A percentile compares a stretch with the other conserved stretches of the same genome.
These are phyloP conservation scores for Termitomyces sp. DNA, from an alignment of 768 basidiomycete species.

Conservation along the genomic window DNA sequence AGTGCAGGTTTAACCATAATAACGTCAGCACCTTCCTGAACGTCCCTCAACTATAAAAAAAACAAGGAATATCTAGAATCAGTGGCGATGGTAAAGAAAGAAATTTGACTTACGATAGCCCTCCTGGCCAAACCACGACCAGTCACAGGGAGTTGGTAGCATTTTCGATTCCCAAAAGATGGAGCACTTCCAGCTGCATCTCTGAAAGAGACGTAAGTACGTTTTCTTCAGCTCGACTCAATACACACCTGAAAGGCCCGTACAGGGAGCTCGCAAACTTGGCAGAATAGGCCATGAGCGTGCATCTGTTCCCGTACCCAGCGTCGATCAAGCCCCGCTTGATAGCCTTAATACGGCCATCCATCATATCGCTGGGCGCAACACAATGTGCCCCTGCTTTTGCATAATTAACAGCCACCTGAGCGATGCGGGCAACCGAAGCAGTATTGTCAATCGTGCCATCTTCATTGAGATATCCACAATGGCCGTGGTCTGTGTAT, in stretches of 20 bases:
- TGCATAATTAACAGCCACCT: conserved; percentile 92
- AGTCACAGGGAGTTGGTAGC: conserved; percentile 92
- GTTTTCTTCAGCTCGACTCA: neutral
- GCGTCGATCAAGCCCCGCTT: conserved; percentile 82
- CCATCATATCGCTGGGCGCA: conserved; percentile 99
- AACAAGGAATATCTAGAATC: conserved; percentile 1
- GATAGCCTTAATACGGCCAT: conserved; percentile 88
- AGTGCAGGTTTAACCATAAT: conserved; percentile 98
- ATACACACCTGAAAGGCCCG: conserved; percentile 84
- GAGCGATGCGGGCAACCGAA: conserved; percentile 84
- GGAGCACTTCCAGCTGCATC: conserved; percentile 98
- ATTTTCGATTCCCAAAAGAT: conserved; percentile 93
- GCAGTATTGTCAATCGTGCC: conserved; percentile 75
- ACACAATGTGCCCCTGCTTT: conserved; percentile 97
- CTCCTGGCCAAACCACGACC: conserved; percentile 89
- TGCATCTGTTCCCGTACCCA: conserved; percentile 84
- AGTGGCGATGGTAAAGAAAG: neutral
- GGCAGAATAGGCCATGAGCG: conserved; percentile 95
- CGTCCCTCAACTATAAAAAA: conserved; percentile 72
- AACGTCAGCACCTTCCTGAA: conserved; percentile 91
- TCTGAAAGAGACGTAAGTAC: conserved; percentile 38
- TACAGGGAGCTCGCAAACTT: conserved; percentile 96
- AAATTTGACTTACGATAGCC: conserved; percentile 72
- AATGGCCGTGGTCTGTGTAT: conserved; percentile 98
- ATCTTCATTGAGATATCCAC: conserved; percentile 74